Evolutionary conservation across 768 basidiomycete genomes (phyloP), one percentile per base, ranked within the genome.

Genomic region (Daedalea quercina): DNA sequence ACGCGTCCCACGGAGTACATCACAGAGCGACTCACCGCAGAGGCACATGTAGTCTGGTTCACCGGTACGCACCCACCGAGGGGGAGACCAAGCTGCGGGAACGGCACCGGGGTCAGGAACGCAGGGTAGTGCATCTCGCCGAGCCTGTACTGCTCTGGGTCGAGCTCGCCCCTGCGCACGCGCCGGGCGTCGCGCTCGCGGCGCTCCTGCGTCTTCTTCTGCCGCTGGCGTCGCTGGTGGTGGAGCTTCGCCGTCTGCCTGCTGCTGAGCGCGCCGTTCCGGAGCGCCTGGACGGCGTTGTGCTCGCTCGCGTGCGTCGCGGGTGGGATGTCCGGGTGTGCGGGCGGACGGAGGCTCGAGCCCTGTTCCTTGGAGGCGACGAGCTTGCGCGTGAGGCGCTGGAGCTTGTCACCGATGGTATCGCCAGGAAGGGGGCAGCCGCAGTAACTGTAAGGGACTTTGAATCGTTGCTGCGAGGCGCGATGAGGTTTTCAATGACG

Each of bases 271-370:
- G n/a, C 46, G 46, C 46, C 46, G 20, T 60, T 65, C n/a, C 68
- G 63, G 24, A 67, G 67, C 1, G 79, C 48, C 26, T 40, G 34
- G n/a, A 40, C 67, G 1, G 75, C 68, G 53, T 78, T 78, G 59
- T 83, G 80, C 45, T 78, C 69, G 56, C 78, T 80, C 0, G 82
- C 76, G 57, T 83, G 81, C 0, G 80, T 82, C 1, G 75, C 77
- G 0, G 71, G 69, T 50, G 75, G 70, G 24, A 73, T 66, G 37
- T 75, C 73, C 9, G 60, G 56, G 17, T 64, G 67, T 19, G 68
- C 60, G 3, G 66, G 63, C 0, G 71, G 68, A 1, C 67, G 55
- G 37, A 76, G 70, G 47, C 69, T 57, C 50, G 69, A 46, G 24
- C 56, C 53, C 49, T 67, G 59, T 11, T 23, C 31, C 9, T 48